Evolutionary conservation across 371 early-diverging fungal species (phyloP).

Genomic region (Apophysomyces ossiformis): DNA sequence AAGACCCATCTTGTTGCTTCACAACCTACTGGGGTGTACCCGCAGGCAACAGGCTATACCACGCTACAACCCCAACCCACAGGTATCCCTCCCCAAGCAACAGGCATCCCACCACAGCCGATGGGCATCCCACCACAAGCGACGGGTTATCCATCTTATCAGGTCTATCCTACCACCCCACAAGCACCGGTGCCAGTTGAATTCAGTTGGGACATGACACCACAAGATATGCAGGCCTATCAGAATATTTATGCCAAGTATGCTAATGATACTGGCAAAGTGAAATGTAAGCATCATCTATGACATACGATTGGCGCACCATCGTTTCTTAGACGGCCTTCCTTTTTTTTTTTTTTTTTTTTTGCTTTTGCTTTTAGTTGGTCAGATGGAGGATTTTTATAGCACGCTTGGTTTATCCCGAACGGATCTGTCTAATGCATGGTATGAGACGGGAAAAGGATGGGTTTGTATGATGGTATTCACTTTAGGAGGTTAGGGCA

Average conservation of each 20-base stretch:
- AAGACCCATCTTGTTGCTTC: slow-evolving; percentile 30
- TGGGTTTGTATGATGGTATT: neutral
- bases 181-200: slow-evolving; percentile 47
- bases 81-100: slow-evolving; percentile 4
- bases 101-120: slow-evolving; percentile 17
- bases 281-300: slow-evolving; percentile 54
- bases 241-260: slow-evolving; percentile 67
- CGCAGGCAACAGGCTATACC: slow-evolving; percentile 39
- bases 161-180: slow-evolving; percentile 19
- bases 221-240: slow-evolving; percentile 70
- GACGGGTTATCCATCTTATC: slow-evolving; percentile 30
- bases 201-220: slow-evolving; percentile 79
- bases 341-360: too few species aligned
- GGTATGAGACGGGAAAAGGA: slow-evolving; percentile 34
- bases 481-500: slow-evolving; percentile 35
- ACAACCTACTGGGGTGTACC: slow-evolving; percentile 25
- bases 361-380: slow-evolving; percentile 37
- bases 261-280: slow-evolving; percentile 65
- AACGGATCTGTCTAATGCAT: slow-evolving; percentile 63
- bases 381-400: slow-evolving; percentile 67
- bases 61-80: slow-evolving; percentile 35
- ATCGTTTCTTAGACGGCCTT: neutral
- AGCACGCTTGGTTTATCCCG: slow-evolving; percentile 60
- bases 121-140: slow-evolving; percentile 24
- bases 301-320: neutral